Evolutionary conservation across 306 rosid genomes (phyloP), one percentile per base, ranked within the genome.

Genomic region (Gynostemma pentaphyllum): DNA sequence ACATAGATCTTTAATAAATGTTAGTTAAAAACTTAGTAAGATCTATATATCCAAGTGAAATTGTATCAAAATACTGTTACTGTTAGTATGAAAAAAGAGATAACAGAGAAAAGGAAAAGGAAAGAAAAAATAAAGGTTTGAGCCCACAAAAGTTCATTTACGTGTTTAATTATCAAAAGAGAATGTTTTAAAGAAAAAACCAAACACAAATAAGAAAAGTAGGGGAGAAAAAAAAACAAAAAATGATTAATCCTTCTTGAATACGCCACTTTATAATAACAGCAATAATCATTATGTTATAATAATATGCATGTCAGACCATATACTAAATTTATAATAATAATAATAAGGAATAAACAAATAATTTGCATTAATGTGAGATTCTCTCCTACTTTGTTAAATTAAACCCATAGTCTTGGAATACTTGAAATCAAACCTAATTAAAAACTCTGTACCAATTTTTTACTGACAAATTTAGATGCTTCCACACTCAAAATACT

Each of bases 401-500:
- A 30, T 6, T 23, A 40, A 40, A 61, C 50, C 66, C 50, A 40
- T 14, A 24, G 66, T 61, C 66, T 61, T 40, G 69, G 32, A 65
- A 23, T 46, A 10, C 45, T 63, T 16, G 45, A 63, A 63, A 18
- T 45, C 40, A 44, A 45, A 63, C 52, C 54, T n/a, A 15, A 23
- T 41, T n/a, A 3, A 7, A 41, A 18, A 39, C 6, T 34, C 5
- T 8, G 21, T 60, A 34, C 21, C 45, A 55, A n/a, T 14, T 0
- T 22, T 37, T 55, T 70, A 59, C 57, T 66, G 67, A 70, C 75
- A 69, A 49, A 64, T 48, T 77, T 76, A 76, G 83, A 84, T 84
- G 83, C 75, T 81, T 80, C 95, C 49, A 68, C 57, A 45, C 70
- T 74, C 71, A 67, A 72, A 66, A 77, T 76, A 67, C 51, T 69